A percentile compares a stretch with the other conserved stretches of the same genome.
Evolutionary conservation across 306 rosid genomes (phyloP).

Genomic region (Dryas alaskensis): DNA sequence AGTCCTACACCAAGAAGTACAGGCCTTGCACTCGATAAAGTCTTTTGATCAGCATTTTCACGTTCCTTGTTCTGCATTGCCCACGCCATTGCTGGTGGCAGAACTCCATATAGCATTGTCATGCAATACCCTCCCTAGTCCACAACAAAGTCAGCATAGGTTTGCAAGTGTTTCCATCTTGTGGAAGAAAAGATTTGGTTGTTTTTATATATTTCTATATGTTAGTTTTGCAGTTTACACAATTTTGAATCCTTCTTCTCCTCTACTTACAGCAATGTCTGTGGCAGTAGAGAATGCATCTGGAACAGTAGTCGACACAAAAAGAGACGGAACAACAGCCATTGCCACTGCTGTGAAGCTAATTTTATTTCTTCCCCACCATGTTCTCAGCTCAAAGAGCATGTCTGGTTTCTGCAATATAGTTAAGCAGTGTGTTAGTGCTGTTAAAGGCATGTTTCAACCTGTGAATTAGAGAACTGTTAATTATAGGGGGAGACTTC

Average conservation of each 20-base stretch:
- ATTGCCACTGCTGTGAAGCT: conserved; percentile 49
- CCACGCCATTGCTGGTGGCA: conserved; percentile 84
- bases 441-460: not conserved
- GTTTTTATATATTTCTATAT: no score
- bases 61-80: conserved; percentile 41
- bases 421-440: not conserved
- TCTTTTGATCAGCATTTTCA: conserved; percentile 20
- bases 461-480: not conserved
- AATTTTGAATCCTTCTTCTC: not conserved
- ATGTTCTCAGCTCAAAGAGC: conserved; percentile 26
- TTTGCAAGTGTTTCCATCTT: not conserved
- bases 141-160: not conserved
- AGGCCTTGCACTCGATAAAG: conserved; percentile 44
- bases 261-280: conserved; percentile 62
- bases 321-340: conserved; percentile 58
- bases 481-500: not conserved
- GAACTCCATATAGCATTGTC: conserved; percentile 75
- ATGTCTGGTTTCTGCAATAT: conserved; percentile 17
- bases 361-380: conserved; percentile 55
- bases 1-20: conserved; percentile 52
- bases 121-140: conserved; percentile 75
- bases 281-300: conserved; percentile 69
- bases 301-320: conserved; percentile 53
- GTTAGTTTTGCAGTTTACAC: no score
- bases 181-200: no score